Evolutionary conservation across 1,284 basidiomycete genomes (phyloP).

Genomic region (Sporisorium sorghi): DNA sequence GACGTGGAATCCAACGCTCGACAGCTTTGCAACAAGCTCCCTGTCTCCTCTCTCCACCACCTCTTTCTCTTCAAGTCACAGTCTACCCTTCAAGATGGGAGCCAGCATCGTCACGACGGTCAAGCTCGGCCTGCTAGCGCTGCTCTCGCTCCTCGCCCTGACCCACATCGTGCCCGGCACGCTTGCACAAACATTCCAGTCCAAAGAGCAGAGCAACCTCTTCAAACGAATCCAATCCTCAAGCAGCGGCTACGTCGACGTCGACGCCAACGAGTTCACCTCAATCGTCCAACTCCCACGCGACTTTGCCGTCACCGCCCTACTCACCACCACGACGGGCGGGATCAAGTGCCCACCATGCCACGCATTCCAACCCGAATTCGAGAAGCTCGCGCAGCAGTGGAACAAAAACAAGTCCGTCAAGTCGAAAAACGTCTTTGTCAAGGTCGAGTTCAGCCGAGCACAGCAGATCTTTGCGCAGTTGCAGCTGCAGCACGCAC

Average conservation of each 20-base stretch:
- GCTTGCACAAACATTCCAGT: conserved; percentile 15
- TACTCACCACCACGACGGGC: conserved; percentile 53
- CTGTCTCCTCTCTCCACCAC: background rate
- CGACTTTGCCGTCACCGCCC: conserved; percentile 50
- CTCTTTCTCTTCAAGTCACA: background rate
- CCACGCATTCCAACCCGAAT: conserved; percentile 55
- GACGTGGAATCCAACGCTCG: conserved; percentile 22
- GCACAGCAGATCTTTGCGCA: conserved; percentile 52
- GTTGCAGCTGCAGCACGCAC: conserved; percentile 57
- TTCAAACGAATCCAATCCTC: conserved; percentile 36
- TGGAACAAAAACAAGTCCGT: conserved; percentile 44
- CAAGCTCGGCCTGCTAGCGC: conserved; percentile 15
- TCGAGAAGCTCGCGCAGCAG: conserved; percentile 49
- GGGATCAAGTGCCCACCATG: conserved; percentile 58
- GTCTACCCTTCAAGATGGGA: conserved; percentile 15
- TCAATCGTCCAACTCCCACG: conserved; percentile 23
- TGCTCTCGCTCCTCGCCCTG: conserved; percentile 26
- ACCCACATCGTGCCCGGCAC: conserved; percentile 7
- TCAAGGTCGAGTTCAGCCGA: conserved; percentile 55
- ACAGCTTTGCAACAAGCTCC: background rate
- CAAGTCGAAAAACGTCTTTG: conserved; percentile 52
- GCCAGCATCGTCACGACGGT: conserved; percentile 6
- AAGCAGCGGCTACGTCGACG: conserved; percentile 29
- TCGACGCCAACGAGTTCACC: conserved; percentile 34
- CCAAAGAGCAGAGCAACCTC: conserved; percentile 24